Evolutionary conservation across 2,329 filamentous ascomycete genomes (phyloP).

Genomic region (Alternaria solani): DNA sequence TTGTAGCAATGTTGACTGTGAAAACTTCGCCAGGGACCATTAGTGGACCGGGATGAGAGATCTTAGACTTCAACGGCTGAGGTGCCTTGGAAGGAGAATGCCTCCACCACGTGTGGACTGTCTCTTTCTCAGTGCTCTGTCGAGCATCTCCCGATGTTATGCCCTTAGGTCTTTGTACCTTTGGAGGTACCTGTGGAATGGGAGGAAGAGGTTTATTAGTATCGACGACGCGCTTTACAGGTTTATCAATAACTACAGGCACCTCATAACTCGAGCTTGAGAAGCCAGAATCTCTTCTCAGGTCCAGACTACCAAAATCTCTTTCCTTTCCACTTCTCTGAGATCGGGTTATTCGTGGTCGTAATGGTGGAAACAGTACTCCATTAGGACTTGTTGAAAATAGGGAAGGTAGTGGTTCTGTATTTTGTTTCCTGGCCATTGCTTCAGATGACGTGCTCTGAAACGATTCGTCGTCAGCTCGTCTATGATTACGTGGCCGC

Average conservation of each 20-base stretch:
- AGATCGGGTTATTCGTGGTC: not conserved
- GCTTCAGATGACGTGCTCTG: not conserved
- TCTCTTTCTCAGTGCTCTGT: not conserved
- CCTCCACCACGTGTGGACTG: slow-evolving; percentile 11
- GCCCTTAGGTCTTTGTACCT: not conserved
- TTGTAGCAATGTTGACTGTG: slow-evolving; percentile 23
- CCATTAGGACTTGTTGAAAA: not conserved
- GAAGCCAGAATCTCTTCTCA: slow-evolving; percentile 9
- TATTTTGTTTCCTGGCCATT: not conserved
- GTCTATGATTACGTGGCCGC: slow-evolving; percentile 16
- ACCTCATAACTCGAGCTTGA: slow-evolving; percentile 22
- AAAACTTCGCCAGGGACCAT: slow-evolving; percentile 6
- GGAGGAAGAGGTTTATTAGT: slow-evolving; percentile 28
- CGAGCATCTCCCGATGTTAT: not conserved
- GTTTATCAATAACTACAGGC: slow-evolving; percentile 13
- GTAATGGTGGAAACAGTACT: slow-evolving; percentile 4
- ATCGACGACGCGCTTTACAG: slow-evolving; percentile 7
- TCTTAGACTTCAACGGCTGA: slow-evolving; percentile 29
- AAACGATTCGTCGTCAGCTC: not conserved
- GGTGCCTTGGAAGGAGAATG: slow-evolving; percentile 7
- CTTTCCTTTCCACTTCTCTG: not conserved
- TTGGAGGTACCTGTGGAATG: slow-evolving; percentile 11
- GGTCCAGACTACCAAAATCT: not conserved
- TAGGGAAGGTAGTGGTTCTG: not conserved
- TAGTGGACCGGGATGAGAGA: slow-evolving; percentile 31